Conservation (phyloP, 2,329 filamentous ascomycete genomes). For the Epichloe uncinata region DNA sequence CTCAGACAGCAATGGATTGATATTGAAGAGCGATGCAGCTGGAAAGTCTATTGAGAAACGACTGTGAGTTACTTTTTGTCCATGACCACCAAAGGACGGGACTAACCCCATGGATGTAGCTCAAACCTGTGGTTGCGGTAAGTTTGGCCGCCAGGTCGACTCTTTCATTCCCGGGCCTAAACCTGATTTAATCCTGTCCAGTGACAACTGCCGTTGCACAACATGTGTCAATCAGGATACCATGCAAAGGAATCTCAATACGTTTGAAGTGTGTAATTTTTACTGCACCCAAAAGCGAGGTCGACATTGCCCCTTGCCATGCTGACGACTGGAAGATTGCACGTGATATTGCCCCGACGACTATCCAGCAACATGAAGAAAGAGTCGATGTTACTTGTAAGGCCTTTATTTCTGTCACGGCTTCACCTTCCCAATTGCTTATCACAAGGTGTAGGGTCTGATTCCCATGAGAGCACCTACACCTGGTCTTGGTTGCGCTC, state of each 20-base stretch:
- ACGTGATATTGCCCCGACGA: slow-evolving; percentile 15
- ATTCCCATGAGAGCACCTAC: slow-evolving; percentile 57
- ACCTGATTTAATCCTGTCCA: slow-evolving; percentile 11
- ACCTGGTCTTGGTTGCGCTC: slow-evolving; percentile 36
- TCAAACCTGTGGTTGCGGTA: slow-evolving; percentile 13
- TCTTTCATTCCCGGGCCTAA: background rate
- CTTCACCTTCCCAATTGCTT: background rate
- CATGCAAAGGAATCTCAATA: slow-evolving; percentile 28
- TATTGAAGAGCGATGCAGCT: slow-evolving; percentile 2
- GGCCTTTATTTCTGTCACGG: background rate
- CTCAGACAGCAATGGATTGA: slow-evolving; percentile 2
- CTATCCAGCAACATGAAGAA: slow-evolving; percentile 14
- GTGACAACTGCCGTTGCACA: slow-evolving; percentile 29
- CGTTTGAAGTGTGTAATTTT: slow-evolving; percentile 21
- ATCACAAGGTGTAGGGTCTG: slow-evolving; percentile 41
- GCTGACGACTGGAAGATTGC: slow-evolving; percentile 16
- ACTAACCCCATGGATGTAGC: slow-evolving; percentile 3
- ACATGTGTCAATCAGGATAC: slow-evolving; percentile 29
- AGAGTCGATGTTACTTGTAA: slow-evolving; percentile 24
- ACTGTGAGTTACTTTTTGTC: slow-evolving; percentile 4
- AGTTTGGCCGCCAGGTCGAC: background rate
- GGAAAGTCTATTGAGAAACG: background rate
- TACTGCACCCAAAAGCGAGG: background rate
- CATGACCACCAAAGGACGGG: background rate
- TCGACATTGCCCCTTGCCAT: background rate